Conservation (phyloP, 768 basidiomycete species). For the Coprinellus aureogranulatus region DNA sequence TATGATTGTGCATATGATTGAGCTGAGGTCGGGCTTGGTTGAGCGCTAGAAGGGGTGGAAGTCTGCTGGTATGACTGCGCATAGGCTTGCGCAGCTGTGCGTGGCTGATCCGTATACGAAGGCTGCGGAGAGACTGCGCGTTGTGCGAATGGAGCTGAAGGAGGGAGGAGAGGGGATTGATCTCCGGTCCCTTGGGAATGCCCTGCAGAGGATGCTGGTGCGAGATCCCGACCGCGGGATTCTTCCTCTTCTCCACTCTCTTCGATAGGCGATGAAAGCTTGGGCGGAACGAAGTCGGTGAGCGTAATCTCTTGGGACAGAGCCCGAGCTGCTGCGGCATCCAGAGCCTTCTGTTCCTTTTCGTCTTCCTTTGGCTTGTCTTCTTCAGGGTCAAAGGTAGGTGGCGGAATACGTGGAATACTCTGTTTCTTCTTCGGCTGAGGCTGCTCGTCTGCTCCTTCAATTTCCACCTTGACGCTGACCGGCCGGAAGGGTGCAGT, state of each 20-base stretch:
- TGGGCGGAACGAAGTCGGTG: neutral
- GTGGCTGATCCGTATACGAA: neutral
- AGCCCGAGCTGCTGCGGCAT: constrained; percentile 68
- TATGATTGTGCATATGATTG: constrained; percentile 20
- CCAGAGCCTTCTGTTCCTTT: constrained; percentile 53
- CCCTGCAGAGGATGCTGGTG: neutral
- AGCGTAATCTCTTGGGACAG: constrained; percentile 53
- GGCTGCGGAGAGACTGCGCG: constrained; percentile 3
- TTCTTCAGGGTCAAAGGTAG: constrained; percentile 35
- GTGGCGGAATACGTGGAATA: constrained; percentile 31
- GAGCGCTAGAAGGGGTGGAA: neutral
- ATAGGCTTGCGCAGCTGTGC: constrained; percentile 17
- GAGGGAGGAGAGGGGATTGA: neutral
- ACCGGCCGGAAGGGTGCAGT: neutral
- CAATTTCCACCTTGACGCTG: neutral
- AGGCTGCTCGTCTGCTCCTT: neutral
- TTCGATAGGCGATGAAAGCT: constrained; percentile 27
- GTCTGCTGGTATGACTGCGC: constrained; percentile 15
- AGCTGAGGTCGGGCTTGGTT: constrained; percentile 12
- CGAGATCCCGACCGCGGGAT: constrained; percentile 16
- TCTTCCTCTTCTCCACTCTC: constrained; percentile 3
- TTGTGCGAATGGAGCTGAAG: neutral
- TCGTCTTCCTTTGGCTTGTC: constrained; percentile 37
- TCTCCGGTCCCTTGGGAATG: neutral
- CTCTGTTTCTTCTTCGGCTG: neutral